Base-by-base conservation (phyloP, 441 rosid species). In the Gossypium laxum region DNA sequence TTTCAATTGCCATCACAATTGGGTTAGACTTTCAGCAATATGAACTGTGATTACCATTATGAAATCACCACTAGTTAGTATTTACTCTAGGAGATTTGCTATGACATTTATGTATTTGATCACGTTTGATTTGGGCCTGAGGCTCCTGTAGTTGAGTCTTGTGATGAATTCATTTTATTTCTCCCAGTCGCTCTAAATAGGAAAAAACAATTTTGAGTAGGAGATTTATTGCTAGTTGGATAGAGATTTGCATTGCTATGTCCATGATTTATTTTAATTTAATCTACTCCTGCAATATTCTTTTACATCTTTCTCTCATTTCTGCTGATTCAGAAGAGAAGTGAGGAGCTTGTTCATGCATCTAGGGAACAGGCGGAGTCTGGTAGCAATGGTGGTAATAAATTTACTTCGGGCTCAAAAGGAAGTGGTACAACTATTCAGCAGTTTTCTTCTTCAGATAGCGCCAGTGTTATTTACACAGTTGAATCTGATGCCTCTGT, bases 401-500 rank as follows among this genome's bases (percentile, higher is more conserved):
- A 86, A 67, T 79, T 61, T 17, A 45, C 54, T 60, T 60, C 72
- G n/a, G 89, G 80, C 55, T 75, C 89, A 18, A 91, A 91, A 81
- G 93, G 92, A 63, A 82, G 77, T 74, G 75, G 72, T 71, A 41
- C 74, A 4, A 17, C 48, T 51, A 50, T 78, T 11, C 88, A 82
- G 3, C 19, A 26, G 72, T 24, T 76, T 72, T 77, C 84, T 68
- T 73, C 70, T 34, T 64, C 82, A 69, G 83, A 72, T 71, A 76
- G 88, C 69, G 67, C 73, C 12, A 68, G 82, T 73, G 75, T 77
- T 72, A 67, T 79, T 72, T 82, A 82, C 82, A 81, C 77, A 76
- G 88, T 84, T 81, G 97, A 91, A 75, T 89, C 83, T 82, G 95
- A 90, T 60, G 76, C 86, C 30, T 87, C 93, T 60, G 87, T 95